Conservation (phyloP, 768 basidiomycete genomes). For the Fomitopsis pulvina region DNA sequence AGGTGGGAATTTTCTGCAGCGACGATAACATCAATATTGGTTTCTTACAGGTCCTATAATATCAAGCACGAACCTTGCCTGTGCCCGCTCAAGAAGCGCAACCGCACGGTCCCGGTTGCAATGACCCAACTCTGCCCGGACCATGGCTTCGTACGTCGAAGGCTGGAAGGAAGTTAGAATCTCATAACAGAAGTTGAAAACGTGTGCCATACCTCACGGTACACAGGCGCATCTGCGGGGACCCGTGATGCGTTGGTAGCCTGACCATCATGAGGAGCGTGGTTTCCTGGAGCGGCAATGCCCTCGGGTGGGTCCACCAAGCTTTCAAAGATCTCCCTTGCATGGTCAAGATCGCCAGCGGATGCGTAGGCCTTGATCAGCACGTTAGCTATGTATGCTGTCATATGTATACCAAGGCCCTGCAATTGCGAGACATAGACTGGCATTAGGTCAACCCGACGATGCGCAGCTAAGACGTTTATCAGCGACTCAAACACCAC, state of each 20-base stretch:
- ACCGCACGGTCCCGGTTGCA: constrained; percentile 68
- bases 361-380: constrained; percentile 70
- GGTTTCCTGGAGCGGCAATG: constrained; percentile 86
- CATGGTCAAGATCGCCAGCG: constrained; percentile 59
- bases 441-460: constrained; percentile 71
- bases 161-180: constrained; percentile 39
- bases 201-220: constrained; percentile 60
- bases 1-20: constrained; percentile 60
- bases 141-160: constrained; percentile 94
- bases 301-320: constrained; percentile 77
- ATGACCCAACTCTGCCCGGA: constrained; percentile 79
- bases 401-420: constrained; percentile 68
- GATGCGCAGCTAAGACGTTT: constrained; percentile 76
- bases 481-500: constrained; percentile 87
- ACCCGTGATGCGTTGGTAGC: constrained; percentile 25
- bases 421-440: constrained; percentile 58
- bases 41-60: no score
- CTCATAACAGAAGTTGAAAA: background rate
- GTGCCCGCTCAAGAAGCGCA: constrained; percentile 63
- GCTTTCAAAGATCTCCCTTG: constrained; percentile 73
- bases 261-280: constrained; percentile 58
- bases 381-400: constrained; percentile 91
- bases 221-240: constrained; percentile 53
- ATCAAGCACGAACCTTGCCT: constrained; percentile 56
- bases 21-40: constrained; percentile 10